Percentiles rank a stretch among this genome's conserved stretches.
Evolutionary conservation across 2,329 filamentous ascomycete genomes (phyloP).

Genomic region (Emergomyces orientalis): DNA sequence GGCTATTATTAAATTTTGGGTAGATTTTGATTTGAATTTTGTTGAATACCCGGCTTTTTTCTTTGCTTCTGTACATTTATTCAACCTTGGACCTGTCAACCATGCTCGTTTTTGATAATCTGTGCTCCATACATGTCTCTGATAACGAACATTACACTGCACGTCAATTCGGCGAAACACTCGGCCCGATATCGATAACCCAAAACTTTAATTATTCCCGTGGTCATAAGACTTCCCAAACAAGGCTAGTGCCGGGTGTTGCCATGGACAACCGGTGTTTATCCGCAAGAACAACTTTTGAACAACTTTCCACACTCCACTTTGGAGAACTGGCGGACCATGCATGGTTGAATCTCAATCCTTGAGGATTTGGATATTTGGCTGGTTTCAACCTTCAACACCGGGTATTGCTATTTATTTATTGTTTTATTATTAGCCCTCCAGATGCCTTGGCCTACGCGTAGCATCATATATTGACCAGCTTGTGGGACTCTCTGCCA

Average conservation of each 20-base stretch:
- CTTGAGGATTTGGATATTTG: neutral
- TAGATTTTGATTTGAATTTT: neutral
- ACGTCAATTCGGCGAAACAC: neutral
- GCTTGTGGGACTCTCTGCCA: neutral
- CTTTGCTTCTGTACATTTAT: neutral
- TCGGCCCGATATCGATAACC: neutral
- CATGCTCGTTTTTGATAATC: neutral
- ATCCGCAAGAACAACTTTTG: neutral
- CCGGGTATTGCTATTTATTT: neutral
- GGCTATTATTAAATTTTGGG: too few species aligned
- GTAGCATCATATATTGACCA: neutral
- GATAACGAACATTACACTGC: too few species aligned
- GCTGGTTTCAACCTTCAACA: neutral
- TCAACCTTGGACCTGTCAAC: neutral
- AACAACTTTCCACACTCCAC: neutral
- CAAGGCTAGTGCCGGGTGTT: slow-evolving; percentile 14
- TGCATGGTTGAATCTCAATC: slow-evolving; percentile 1
- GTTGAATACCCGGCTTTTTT: neutral
- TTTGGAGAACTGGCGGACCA: neutral
- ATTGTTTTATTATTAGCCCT: neutral
- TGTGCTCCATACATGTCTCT: too few species aligned
- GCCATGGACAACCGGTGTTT: slow-evolving; percentile 15
- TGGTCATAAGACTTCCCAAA: neutral
- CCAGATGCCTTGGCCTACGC: neutral
- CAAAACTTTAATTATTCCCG: neutral